phyloP scores from a whole-genome alignment of 2,329 filamentous ascomycete species.

The Aspergillus nomiae region DNA sequence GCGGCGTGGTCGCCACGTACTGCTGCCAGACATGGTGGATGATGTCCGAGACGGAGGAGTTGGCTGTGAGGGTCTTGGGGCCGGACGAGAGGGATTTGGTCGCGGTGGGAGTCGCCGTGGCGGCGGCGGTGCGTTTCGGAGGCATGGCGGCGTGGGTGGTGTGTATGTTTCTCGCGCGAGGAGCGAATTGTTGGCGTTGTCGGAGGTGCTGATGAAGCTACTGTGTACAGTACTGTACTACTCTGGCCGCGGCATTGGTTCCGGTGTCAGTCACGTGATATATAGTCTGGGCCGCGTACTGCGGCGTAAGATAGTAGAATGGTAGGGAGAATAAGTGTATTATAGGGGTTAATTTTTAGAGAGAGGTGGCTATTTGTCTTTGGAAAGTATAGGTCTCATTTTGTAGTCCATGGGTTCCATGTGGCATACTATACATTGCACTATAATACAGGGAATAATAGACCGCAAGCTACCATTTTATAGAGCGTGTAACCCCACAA shows the following conservation, averaged over 20 bases:
- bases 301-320: neutral
- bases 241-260: neutral
- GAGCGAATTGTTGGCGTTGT: neutral
- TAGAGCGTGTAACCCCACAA: neutral
- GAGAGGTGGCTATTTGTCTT: neutral
- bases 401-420: neutral
- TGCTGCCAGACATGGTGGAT: conserved; percentile 70
- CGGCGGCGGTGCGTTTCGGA: conserved; percentile 28
- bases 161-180: neutral
- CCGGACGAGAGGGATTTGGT: conserved; percentile 35
- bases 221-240: conserved; percentile 13
- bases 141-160: conserved; percentile 7
- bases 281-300: neutral
- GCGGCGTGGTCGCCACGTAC: conserved; percentile 79
- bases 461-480: neutral
- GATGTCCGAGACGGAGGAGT: conserved; percentile 57
- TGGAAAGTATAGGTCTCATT: neutral
- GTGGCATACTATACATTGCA: conserved; percentile 2
- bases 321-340: neutral
- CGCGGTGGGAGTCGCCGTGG: conserved; percentile 22
- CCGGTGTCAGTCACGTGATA: conserved; percentile 6
- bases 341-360: neutral
- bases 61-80: conserved; percentile 39
- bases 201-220: conserved; percentile 15
- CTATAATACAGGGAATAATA: neutral